phyloP scores from a whole-genome alignment of 176 grass and related monocot species.

The Lolium multiflorum region DNA sequence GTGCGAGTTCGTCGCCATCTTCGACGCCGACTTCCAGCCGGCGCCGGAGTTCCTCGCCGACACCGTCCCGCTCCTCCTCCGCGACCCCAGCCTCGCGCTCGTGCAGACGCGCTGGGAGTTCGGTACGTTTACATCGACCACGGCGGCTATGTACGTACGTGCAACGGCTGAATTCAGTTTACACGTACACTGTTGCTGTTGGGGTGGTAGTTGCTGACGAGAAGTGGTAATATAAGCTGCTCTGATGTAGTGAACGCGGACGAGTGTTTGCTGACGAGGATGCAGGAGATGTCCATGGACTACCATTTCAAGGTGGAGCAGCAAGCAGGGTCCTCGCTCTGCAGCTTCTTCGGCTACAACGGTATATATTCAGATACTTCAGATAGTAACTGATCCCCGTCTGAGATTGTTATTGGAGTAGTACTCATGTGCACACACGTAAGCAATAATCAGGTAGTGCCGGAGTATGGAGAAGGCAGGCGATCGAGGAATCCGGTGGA shows the following conservation, averaged over 20 bases:
- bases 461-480: not conserved
- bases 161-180: not conserved
- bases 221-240: too few species aligned
- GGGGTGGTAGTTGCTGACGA: too few species aligned
- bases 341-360: slow-evolving; percentile 81
- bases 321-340: slow-evolving; percentile 66
- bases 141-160: not conserved
- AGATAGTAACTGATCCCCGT: too few species aligned
- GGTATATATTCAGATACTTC: slow-evolving; percentile 29
- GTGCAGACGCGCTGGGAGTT: slow-evolving; percentile 87
- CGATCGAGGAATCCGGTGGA: not conserved
- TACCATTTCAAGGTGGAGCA: slow-evolving; percentile 95
- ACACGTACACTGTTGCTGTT: too few species aligned
- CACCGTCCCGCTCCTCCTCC: slow-evolving; percentile 72
- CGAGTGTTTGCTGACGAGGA: slow-evolving; percentile 88
- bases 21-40: slow-evolving; percentile 92
- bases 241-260: slow-evolving; percentile 66
- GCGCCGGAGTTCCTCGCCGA: slow-evolving; percentile 67
- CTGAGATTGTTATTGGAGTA: too few species aligned
- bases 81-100: slow-evolving; percentile 66
- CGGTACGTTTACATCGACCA: slow-evolving; percentile 43
- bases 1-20: slow-evolving; percentile 79
- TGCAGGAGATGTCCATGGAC: slow-evolving; percentile 83
- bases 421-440: too few species aligned
- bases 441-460: not conserved